These are phyloP conservation scores for Irpex sp. DNA, from an alignment of 1,284 basidiomycete genomes.

Conservation along the genomic window DNA sequence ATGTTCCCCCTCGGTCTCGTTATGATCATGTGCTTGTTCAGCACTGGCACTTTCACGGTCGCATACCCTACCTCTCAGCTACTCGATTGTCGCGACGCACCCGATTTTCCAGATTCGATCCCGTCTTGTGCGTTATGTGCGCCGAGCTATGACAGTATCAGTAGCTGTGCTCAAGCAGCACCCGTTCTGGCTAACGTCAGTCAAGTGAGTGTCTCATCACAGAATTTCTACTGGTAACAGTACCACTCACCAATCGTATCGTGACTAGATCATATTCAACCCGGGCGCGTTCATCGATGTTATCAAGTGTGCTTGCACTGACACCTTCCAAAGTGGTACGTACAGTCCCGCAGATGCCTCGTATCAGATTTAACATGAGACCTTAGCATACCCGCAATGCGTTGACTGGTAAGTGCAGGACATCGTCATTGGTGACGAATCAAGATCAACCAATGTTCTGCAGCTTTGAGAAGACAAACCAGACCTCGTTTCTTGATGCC, in stretches of 20 bases:
- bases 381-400: constrained; percentile 54
- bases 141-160: constrained; percentile 45
- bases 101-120: constrained; percentile 44
- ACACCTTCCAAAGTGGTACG: constrained; percentile 52
- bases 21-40: neutral
- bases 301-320: constrained; percentile 63
- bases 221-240: neutral
- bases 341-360: neutral
- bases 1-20: neutral
- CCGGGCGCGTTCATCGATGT: constrained; percentile 56
- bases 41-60: neutral
- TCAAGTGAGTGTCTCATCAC: constrained; percentile 31
- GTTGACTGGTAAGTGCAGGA: constrained; percentile 51
- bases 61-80: neutral
- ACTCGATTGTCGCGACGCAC: constrained; percentile 20
- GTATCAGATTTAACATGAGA: neutral
- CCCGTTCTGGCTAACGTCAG: constrained; percentile 55
- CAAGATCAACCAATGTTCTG: neutral
- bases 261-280: constrained; percentile 51
- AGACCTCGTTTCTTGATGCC: constrained; percentile 42
- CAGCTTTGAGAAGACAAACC: constrained; percentile 56
- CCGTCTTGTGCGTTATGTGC: constrained; percentile 51
- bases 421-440: neutral
- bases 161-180: constrained; percentile 49
- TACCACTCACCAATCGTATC: neutral